These are phyloP conservation scores for Kuraishia hungarica DNA, from an alignment of 805 yeast genomes.

Conservation along the genomic window DNA sequence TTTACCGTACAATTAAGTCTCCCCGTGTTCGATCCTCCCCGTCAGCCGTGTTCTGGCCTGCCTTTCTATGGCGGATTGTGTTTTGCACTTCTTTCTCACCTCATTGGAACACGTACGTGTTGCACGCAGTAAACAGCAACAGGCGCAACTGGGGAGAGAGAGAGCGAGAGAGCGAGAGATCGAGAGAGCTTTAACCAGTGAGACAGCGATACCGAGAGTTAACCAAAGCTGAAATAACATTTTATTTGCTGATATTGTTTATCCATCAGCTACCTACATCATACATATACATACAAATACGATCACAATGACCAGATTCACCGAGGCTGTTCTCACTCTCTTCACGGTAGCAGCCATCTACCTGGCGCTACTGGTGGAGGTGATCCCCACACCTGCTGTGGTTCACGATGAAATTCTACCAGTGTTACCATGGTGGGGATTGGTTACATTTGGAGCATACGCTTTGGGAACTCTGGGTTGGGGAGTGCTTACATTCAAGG, in stretches of 20 bases:
- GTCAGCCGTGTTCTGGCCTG: not conserved
- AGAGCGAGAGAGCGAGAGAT: no score
- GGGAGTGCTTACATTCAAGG: conserved; percentile 62
- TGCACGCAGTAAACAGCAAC: not conserved
- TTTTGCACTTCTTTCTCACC: not conserved
- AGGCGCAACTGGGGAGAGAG: no score
- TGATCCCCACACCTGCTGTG: conserved; percentile 42
- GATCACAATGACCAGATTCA: conserved; percentile 53
- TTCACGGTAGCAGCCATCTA: conserved; percentile 43
- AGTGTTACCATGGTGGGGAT: conserved; percentile 60
- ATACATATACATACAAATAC: no score
- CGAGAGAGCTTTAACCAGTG: no score
- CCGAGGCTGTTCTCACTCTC: conserved; percentile 43
- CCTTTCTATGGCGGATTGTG: not conserved
- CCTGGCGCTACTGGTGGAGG: conserved; percentile 39
- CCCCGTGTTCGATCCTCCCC: not conserved
- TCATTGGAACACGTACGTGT: not conserved
- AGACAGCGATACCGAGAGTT: no score
- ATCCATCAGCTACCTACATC: no score
- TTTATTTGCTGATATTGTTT: no score
- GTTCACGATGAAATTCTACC: conserved; percentile 51
- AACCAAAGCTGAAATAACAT: no score
- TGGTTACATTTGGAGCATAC: conserved; percentile 62
- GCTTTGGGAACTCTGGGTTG: conserved; percentile 61
- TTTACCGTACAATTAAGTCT: not conserved